These are phyloP conservation scores for Hevea brasiliensis DNA, from an alignment of 345 rosid species.

Conservation along the genomic window DNA sequence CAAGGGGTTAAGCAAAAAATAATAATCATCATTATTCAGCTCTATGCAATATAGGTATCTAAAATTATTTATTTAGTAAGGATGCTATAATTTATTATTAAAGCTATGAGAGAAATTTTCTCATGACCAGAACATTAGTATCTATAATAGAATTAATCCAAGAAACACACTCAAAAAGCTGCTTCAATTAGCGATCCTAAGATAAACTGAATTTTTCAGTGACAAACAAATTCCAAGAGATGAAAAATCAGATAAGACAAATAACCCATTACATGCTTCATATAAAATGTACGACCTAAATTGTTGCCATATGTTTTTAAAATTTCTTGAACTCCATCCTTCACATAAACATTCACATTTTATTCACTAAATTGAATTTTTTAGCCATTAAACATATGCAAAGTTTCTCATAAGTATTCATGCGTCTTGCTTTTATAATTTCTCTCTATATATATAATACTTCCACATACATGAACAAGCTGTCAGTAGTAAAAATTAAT, in stretches of 20 bases:
- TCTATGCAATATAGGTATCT: too few relatives aligned
- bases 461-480: background rate
- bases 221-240: background rate
- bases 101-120: background rate
- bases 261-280: background rate
- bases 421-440: background rate
- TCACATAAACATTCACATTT: background rate
- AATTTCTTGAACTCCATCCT: too few relatives aligned
- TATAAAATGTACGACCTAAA: background rate
- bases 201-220: background rate
- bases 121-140: too few relatives aligned
- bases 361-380: background rate
- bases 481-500: background rate
- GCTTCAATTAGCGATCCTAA: too few relatives aligned
- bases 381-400: background rate
- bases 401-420: background rate
- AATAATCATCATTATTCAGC: too few relatives aligned
- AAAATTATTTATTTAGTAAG: too few relatives aligned
- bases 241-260: background rate
- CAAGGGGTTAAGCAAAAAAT: too few relatives aligned
- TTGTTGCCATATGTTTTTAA: background rate
- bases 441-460: background rate
- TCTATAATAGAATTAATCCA: too few relatives aligned
- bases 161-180: too few relatives aligned
- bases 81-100: too few relatives aligned